Conservation (phyloP, 2,329 filamentous ascomycete species). For the Claviceps sp. region DNA sequence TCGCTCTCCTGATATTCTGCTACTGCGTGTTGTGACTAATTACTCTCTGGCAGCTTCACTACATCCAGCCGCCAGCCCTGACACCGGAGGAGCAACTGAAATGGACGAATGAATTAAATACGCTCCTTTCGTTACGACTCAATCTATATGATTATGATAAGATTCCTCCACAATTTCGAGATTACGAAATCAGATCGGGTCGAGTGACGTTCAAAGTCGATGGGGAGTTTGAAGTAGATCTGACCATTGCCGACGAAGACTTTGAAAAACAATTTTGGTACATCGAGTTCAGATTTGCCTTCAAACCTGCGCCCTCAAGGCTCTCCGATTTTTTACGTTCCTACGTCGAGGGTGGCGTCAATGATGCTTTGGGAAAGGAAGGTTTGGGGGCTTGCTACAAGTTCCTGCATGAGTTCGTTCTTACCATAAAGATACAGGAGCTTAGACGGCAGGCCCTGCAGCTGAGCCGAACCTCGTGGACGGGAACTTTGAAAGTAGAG, state of each 20-base stretch:
- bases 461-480: slow-evolving; percentile 61
- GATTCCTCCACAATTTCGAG: slow-evolving; percentile 59
- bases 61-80: slow-evolving; percentile 60
- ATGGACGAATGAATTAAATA: slow-evolving; percentile 70
- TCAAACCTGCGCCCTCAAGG: slow-evolving; percentile 51
- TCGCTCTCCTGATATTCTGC: neutral
- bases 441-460: slow-evolving; percentile 64
- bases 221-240: slow-evolving; percentile 82
- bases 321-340: slow-evolving; percentile 50
- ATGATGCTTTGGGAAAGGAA: slow-evolving; percentile 53
- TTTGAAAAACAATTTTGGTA: slow-evolving; percentile 80
- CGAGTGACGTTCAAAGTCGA: slow-evolving; percentile 76
- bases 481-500: slow-evolving; percentile 64
- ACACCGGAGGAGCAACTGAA: slow-evolving; percentile 59
- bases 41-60: slow-evolving; percentile 46
- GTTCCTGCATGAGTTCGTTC: slow-evolving; percentile 72
- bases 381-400: slow-evolving; percentile 73
- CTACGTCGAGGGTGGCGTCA: slow-evolving; percentile 58
- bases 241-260: slow-evolving; percentile 81
- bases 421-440: slow-evolving; percentile 83
- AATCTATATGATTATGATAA: slow-evolving; percentile 70
- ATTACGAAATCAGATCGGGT: slow-evolving; percentile 72
- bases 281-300: slow-evolving; percentile 78
- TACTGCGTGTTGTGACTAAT: slow-evolving; percentile 14
- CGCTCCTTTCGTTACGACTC: slow-evolving; percentile 68